Evolutionary conservation across 148 eudicot species (phyloP).

Genomic region (Cornus florida): DNA sequence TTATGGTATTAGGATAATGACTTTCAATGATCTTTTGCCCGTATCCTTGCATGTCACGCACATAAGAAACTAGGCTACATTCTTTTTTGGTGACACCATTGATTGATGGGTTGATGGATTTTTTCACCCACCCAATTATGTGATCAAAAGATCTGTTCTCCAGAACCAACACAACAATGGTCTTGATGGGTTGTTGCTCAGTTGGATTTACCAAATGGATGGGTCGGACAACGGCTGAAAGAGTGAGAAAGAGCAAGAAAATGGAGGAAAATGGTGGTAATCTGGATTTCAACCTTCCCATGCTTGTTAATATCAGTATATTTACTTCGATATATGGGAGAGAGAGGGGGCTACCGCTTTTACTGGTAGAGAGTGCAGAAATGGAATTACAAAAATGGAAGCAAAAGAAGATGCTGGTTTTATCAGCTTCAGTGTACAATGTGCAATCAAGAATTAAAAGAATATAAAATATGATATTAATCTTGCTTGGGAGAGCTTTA

Average conservation of each 20-base stretch:
- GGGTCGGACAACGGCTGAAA: conserved; percentile 21
- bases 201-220: conserved; percentile 15
- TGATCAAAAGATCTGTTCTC: conserved; percentile 96
- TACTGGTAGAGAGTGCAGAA: no score
- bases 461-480: background rate
- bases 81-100: conserved; percentile 77
- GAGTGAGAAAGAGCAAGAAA: conserved; percentile 29
- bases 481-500: background rate
- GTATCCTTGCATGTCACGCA: background rate
- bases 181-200: conserved; percentile 64
- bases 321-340: background rate
- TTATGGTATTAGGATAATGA: background rate
- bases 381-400: background rate
- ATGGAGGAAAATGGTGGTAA: conserved; percentile 14
- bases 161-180: conserved; percentile 70
- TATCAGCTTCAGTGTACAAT: background rate
- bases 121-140: conserved; percentile 94
- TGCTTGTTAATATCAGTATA: background rate
- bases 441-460: background rate
- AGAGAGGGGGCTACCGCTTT: background rate
- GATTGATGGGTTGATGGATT: conserved; percentile 61
- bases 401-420: background rate
- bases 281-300: conserved; percentile 22
- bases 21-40: background rate
- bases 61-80: conserved; percentile 47